Percentiles rank a stretch among this genome's conserved stretches.
These are phyloP conservation scores for Aaosphaeria arxii DNA, from an alignment of 2,329 filamentous ascomycete species.

Conservation along the genomic window DNA sequence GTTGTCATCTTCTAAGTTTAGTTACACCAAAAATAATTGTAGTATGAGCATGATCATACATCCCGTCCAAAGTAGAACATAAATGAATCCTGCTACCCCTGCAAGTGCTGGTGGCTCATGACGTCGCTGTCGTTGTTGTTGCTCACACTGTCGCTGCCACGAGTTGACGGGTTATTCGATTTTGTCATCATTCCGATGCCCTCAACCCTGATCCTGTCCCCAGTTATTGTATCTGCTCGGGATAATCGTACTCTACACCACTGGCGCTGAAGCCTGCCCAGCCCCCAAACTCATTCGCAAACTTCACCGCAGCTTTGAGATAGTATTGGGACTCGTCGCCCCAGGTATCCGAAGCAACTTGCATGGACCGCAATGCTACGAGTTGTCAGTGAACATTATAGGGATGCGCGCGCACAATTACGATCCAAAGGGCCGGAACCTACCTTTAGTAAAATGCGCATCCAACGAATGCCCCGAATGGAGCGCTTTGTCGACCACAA, in stretches of 20 bases:
- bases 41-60: too few species aligned
- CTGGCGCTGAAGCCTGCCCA: slow-evolving; percentile 56
- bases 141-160: too few species aligned
- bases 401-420: background rate
- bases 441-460: slow-evolving; percentile 82
- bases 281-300: slow-evolving; percentile 69
- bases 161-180: too few species aligned
- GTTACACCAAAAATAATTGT: too few species aligned
- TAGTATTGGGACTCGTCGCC: slow-evolving; percentile 66
- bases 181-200: too few species aligned
- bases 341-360: slow-evolving; percentile 72
- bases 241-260: background rate
- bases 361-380: slow-evolving; percentile 68
- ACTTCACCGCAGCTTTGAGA: slow-evolving; percentile 65
- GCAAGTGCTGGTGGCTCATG: too few species aligned
- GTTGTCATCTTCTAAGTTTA: too few species aligned
- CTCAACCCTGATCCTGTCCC: too few species aligned
- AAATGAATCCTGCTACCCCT: too few species aligned
- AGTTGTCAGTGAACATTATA: slow-evolving; percentile 7
- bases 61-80: too few species aligned
- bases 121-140: too few species aligned
- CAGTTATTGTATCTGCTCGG: background rate
- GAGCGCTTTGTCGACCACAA: slow-evolving; percentile 69
- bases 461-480: slow-evolving; percentile 67
- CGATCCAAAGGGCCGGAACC: background rate